Conservation (phyloP, 768 basidiomycete genomes). For the Termitomyces sp. region DNA sequence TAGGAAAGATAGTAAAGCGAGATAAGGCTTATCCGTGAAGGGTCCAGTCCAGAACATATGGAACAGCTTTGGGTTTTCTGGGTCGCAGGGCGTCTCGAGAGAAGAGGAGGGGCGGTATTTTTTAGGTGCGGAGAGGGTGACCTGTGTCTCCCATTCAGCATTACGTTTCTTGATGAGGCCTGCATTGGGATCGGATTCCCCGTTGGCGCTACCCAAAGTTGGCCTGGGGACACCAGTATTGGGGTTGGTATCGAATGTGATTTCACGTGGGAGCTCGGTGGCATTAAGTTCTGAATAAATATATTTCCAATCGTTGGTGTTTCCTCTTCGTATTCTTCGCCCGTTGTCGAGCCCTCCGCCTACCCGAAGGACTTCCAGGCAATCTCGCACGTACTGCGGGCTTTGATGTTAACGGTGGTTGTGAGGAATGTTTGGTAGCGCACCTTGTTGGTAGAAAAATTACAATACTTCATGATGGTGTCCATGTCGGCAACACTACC, state of each 20-base stretch:
- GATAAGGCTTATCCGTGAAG: conserved; percentile 96
- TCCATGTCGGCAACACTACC: conserved; percentile 90
- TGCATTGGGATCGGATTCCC: conserved; percentile 41
- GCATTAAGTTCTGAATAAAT: conserved; percentile 51
- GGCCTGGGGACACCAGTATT: conserved; percentile 18
- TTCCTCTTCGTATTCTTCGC: conserved; percentile 66
- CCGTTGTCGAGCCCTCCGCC: conserved; percentile 84
- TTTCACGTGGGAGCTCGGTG: conserved; percentile 20
- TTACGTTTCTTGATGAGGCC: conserved; percentile 58
- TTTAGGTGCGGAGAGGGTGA: conserved; percentile 45
- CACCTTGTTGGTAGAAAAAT: conserved; percentile 74
- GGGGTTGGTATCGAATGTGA: conserved; percentile 17
- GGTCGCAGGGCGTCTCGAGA: conserved; percentile 56
- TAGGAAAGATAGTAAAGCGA: conserved; percentile 87
- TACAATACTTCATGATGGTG: conserved; percentile 80
- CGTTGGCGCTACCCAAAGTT: conserved; percentile 20
- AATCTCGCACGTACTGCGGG: conserved; percentile 88
- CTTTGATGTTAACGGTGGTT: background rate
- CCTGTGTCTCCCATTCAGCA: conserved; percentile 52
- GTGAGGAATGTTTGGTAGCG: conserved; percentile 2
- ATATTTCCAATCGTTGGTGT: conserved; percentile 75
- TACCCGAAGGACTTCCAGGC: conserved; percentile 82
- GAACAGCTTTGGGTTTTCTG: conserved; percentile 77
- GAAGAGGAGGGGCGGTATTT: conserved; percentile 40
- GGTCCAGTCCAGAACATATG: conserved; percentile 98